Evolutionary conservation across 2,329 filamentous ascomycete species (phyloP).

Genomic region (Fusarium pilosicola): DNA sequence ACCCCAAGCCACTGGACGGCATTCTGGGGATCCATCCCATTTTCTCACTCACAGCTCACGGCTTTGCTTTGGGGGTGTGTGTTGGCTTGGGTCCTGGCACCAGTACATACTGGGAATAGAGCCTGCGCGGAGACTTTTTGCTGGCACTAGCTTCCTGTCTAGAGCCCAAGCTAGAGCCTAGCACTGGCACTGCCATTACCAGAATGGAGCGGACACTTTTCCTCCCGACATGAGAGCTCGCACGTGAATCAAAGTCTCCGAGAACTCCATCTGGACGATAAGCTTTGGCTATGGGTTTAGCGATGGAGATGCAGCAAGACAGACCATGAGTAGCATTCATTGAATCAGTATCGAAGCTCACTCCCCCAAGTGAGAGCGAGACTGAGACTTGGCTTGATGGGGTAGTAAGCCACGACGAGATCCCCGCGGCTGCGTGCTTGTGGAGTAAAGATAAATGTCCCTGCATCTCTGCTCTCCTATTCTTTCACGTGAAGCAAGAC

Average conservation of each 20-base stretch:
- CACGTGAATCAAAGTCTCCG: conserved; percentile 3
- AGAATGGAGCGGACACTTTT: conserved; percentile 28
- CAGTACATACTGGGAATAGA: conserved; percentile 4
- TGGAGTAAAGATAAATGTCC: conserved; percentile 14
- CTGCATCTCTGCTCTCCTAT: conserved; percentile 14
- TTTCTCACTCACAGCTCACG: conserved; percentile 21
- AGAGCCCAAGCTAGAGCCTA: background rate
- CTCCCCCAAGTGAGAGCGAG: background rate
- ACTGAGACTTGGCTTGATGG: background rate
- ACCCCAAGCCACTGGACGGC: conserved; percentile 39
- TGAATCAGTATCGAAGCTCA: background rate
- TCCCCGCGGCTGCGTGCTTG: conserved; percentile 9
- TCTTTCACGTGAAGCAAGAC: conserved; percentile 27
- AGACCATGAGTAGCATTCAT: background rate
- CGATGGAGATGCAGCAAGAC: background rate
- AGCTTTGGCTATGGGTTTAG: background rate
- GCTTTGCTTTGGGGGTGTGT: conserved; percentile 10
- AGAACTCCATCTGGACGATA: conserved; percentile 1
- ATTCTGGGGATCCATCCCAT: conserved; percentile 20
- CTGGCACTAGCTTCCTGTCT: background rate
- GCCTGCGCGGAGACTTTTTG: conserved; percentile 19
- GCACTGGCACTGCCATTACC: conserved; percentile 22
- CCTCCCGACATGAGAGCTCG: background rate
- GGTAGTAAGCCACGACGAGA: conserved; percentile 14
- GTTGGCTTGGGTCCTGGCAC: background rate